phyloP scores from a whole-genome alignment of 2,329 filamentous ascomycete genomes.

The Fusarium praegraminearum region DNA sequence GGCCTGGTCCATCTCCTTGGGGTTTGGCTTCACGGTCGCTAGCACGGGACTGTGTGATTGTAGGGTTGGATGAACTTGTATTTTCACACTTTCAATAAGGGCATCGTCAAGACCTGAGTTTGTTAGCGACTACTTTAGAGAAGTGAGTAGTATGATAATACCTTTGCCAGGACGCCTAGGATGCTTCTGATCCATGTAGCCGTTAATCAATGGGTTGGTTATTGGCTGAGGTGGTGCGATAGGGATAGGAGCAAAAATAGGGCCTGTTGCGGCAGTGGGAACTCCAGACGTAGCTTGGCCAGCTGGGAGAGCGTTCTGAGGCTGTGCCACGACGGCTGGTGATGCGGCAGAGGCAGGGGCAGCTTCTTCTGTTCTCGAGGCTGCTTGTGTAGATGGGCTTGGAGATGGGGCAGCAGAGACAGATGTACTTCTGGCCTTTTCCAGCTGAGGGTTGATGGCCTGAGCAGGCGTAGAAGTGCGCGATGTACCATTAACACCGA shows the following conservation, averaged over 20 bases:
- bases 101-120: constrained; percentile 66
- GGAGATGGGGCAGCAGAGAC: constrained; percentile 57
- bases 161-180: constrained; percentile 59
- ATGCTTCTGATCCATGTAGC: constrained; percentile 53
- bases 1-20: constrained; percentile 76
- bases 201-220: constrained; percentile 48
- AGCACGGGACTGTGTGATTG: constrained; percentile 71
- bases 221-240: constrained; percentile 42
- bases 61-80: constrained; percentile 76
- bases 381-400: constrained; percentile 56
- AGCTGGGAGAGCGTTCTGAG: constrained; percentile 24
- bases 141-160: constrained; percentile 37
- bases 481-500: constrained; percentile 39
- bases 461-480: constrained; percentile 39
- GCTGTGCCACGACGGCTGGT: constrained; percentile 40
- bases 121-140: constrained; percentile 38
- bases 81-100: constrained; percentile 73
- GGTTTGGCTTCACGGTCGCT: constrained; percentile 73
- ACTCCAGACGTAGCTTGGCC: constrained; percentile 31
- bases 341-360: constrained; percentile 39
- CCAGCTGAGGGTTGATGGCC: constrained; percentile 43
- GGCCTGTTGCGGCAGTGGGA: background rate
- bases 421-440: constrained; percentile 58
- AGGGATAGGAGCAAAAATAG: constrained; percentile 33
- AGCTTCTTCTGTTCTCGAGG: constrained; percentile 54